These are phyloP conservation scores for Apophysomyces elegans DNA, from an alignment of 371 early-diverging fungal genomes.

Conservation along the genomic window DNA sequence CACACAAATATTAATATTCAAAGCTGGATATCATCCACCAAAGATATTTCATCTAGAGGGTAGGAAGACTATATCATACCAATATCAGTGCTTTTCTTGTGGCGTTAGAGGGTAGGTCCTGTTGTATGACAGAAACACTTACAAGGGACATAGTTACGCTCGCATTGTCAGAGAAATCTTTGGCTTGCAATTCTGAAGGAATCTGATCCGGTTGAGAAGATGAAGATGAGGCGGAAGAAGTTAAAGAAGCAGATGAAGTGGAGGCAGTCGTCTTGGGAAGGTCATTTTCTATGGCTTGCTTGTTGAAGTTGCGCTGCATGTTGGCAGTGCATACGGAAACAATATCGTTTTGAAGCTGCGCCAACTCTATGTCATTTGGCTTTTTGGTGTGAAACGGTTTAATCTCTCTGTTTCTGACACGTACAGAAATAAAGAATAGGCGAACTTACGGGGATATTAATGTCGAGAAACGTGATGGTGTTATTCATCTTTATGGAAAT, in stretches of 20 bases:
- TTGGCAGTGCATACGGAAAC: slow-evolving; percentile 72
- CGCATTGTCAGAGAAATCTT: slow-evolving; percentile 6
- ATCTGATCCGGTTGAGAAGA: slow-evolving; percentile 11
- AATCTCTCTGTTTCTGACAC: neutral
- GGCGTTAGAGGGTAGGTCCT: neutral
- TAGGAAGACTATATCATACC: slow-evolving; percentile 12
- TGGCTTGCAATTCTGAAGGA: slow-evolving; percentile 3
- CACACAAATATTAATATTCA: neutral
- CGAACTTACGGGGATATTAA: slow-evolving; percentile 66
- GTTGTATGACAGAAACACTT: neutral
- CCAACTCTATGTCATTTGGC: slow-evolving; percentile 70
- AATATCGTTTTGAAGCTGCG: slow-evolving; percentile 72
- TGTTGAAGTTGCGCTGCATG: slow-evolving; percentile 46
- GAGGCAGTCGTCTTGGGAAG: slow-evolving; percentile 18
- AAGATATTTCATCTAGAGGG: slow-evolving; percentile 18
- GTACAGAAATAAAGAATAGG: neutral
- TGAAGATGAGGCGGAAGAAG: slow-evolving; percentile 19
- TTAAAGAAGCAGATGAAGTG: slow-evolving; percentile 21
- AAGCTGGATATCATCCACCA: slow-evolving; percentile 13
- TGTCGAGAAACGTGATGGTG: slow-evolving; percentile 74
- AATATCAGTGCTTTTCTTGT: neutral
- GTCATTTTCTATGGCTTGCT: slow-evolving; percentile 2
- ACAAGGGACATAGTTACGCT: slow-evolving; percentile 11
- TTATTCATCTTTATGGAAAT: slow-evolving; percentile 79
- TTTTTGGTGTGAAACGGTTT: slow-evolving; percentile 14